Base-by-base conservation (phyloP, 148 eudicot genomes). In the Cornus florida region DNA sequence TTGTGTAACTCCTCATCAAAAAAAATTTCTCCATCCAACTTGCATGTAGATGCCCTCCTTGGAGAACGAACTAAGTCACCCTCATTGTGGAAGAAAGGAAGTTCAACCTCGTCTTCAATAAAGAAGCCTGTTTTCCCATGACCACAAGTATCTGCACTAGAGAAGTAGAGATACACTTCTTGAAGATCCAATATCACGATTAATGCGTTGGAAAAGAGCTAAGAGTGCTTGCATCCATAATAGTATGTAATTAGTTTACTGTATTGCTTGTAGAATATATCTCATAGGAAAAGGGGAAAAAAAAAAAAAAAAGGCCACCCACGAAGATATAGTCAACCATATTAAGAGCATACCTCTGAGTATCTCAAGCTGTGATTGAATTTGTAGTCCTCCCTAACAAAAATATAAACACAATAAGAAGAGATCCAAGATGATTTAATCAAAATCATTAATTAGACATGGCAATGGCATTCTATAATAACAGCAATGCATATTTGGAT, bases 101-200 rank as follows among this genome's bases (percentile, higher is more conserved):
- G 41, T 81, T 92, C 97, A 79, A 94, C 93, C 59, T 92, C 98
- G 69, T 94, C 97, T 72, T 89, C 97, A 68, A 86, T 78, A 77
- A 84, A 80, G 74, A 77, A 77, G 48, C 89, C 78, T 72, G 56
- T 74, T 80, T 87, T 80, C 74, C 82, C 86, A 93, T 85, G 84
- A 83, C 74, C 79, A 84, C 69, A 78, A 77, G 87, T 76, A 75
- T 84, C 89, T 82, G 87, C 82, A 65, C n/a, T n/a, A 80, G 69
- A 75, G 5, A 39, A 39, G 43, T 7, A 39, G 28, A 35, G 6
- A 80, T 38, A 80, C 50, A 57, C 22, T 12, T 24, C n/a, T 23
- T 75, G 35, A 75, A 59, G 70, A 41, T 71, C 75, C 59, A 70
- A 14, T n/a, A 14, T 11, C 6, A 33, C 23, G 72, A 23, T 71